phyloP scores from a whole-genome alignment of 179 eudicot species.

The Pouteria campechiana region DNA sequence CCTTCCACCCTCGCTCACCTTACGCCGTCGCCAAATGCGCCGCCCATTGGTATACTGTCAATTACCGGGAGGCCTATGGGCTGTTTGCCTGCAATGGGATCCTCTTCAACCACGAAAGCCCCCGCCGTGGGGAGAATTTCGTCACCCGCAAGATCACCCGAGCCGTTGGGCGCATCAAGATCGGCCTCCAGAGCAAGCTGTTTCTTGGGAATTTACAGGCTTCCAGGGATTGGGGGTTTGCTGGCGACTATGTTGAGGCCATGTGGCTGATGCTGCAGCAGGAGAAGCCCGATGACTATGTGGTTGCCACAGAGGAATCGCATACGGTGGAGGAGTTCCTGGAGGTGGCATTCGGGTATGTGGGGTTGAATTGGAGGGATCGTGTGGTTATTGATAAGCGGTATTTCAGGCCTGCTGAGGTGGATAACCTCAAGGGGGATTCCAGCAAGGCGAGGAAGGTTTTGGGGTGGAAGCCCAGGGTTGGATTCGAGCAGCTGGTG shows the following conservation, averaged over 20 bases:
- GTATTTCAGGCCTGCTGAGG: slow-evolving; percentile 91
- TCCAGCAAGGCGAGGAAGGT: slow-evolving; percentile 71
- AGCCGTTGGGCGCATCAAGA: slow-evolving; percentile 86
- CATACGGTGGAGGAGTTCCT: slow-evolving; percentile 91
- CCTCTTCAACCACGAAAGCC: slow-evolving; percentile 85
- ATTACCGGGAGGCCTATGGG: slow-evolving; percentile 91
- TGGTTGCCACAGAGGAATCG: slow-evolving; percentile 89
- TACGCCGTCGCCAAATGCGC: slow-evolving; percentile 84
- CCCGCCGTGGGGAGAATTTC: slow-evolving; percentile 92
- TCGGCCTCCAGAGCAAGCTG: slow-evolving; percentile 79
- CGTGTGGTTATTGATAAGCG: slow-evolving; percentile 83
- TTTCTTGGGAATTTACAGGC: slow-evolving; percentile 82
- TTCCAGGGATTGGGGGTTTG: slow-evolving; percentile 95
- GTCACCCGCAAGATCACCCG: slow-evolving; percentile 95
- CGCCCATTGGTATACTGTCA: slow-evolving; percentile 97
- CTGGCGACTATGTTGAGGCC: slow-evolving; percentile 98
- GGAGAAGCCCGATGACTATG: slow-evolving; percentile 90
- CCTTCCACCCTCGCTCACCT: slow-evolving; percentile 96
- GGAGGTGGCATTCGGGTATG: slow-evolving; percentile 76
- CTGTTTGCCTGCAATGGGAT: slow-evolving; percentile 91
- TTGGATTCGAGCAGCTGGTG: slow-evolving; percentile 84
- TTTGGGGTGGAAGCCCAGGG: slow-evolving; percentile 81
- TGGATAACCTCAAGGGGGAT: slow-evolving; percentile 89
- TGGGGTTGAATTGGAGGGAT: slow-evolving; percentile 78
- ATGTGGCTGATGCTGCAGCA: slow-evolving; percentile 99